Conservation (phyloP, 768 basidiomycete species). For the Lepiota venenata region DNA sequence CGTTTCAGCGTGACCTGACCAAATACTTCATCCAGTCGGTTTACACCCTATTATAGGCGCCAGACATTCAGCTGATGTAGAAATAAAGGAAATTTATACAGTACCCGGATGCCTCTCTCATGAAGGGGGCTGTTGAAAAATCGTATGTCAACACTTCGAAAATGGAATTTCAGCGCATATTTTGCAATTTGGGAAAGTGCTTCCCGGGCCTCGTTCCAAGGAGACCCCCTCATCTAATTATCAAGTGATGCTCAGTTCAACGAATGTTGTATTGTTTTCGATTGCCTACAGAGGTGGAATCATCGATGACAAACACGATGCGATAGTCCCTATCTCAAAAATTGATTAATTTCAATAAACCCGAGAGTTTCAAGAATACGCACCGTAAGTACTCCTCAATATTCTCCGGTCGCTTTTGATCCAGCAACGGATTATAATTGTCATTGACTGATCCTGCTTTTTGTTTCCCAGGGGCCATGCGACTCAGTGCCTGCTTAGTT, state of each 20-base stretch:
- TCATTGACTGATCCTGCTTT: neutral
- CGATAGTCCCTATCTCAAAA: constrained; percentile 21
- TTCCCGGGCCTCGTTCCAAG: constrained; percentile 23
- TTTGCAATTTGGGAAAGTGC: constrained; percentile 27
- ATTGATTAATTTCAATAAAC: neutral
- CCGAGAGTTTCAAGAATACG: neutral
- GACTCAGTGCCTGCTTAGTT: neutral
- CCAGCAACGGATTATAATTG: constrained; percentile 12
- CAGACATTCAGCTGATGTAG: neutral
- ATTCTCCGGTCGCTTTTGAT: constrained; percentile 6
- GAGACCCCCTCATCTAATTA: constrained; percentile 17
- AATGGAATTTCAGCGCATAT: constrained; percentile 22
- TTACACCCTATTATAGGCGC: constrained; percentile 14
- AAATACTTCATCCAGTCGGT: constrained; percentile 19
- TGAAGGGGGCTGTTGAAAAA: constrained; percentile 22
- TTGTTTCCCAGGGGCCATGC: neutral
- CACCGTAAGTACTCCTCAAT: constrained; percentile 14
- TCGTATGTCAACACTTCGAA: constrained; percentile 21
- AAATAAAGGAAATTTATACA: neutral
- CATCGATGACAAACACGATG: constrained; percentile 26
- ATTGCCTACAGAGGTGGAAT: constrained; percentile 25
- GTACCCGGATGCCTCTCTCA: constrained; percentile 4
- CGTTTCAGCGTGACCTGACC: constrained; percentile 15
- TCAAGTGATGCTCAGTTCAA: neutral
- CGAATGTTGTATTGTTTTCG: neutral